Conservation (phyloP, 208 protist genomes). For the Vickermania ingenoplastis region DNA sequence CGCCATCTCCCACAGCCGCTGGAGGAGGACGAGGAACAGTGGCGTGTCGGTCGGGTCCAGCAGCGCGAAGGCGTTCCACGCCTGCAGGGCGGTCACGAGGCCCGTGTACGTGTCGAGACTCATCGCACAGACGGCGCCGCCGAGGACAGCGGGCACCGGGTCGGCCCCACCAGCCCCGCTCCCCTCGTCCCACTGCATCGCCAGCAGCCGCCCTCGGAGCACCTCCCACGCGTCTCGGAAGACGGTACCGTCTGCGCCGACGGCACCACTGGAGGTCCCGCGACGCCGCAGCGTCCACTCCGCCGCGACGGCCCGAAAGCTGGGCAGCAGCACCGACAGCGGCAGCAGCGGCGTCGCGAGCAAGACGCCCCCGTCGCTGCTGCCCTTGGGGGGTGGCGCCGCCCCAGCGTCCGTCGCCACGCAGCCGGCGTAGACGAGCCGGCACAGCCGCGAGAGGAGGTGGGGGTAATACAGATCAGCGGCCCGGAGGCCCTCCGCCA, state of each 20-base stretch:
- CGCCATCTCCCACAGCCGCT: slow-evolving; percentile 36
- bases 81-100: slow-evolving; percentile 26
- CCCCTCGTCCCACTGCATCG: background rate
- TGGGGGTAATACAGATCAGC: slow-evolving; percentile 45
- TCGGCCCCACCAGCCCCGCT: slow-evolving; percentile 11
- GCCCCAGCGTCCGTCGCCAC: slow-evolving; percentile 6
- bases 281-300: slow-evolving; percentile 39
- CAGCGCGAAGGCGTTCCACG: slow-evolving; percentile 58
- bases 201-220: slow-evolving; percentile 45
- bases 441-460: slow-evolving; percentile 64
- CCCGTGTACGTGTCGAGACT: background rate
- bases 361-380: background rate
- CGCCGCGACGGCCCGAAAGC: slow-evolving; percentile 49
- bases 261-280: slow-evolving; percentile 19
- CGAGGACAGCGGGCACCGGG: background rate
- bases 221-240: slow-evolving; percentile 79
- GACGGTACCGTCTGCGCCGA: slow-evolving; percentile 13
- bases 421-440: slow-evolving; percentile 7
- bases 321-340: slow-evolving; percentile 32
- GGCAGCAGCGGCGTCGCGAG: slow-evolving; percentile 53
- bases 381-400: too few species aligned
- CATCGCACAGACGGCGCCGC: background rate
- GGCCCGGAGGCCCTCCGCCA: slow-evolving; percentile 32
- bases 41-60: slow-evolving; percentile 54
- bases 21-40: slow-evolving; percentile 46